A percentile compares a stretch with the other conserved stretches of the same genome.
These are phyloP conservation scores for Penicillium sp. DNA, from an alignment of 2,329 filamentous ascomycete genomes.

Conservation along the genomic window DNA sequence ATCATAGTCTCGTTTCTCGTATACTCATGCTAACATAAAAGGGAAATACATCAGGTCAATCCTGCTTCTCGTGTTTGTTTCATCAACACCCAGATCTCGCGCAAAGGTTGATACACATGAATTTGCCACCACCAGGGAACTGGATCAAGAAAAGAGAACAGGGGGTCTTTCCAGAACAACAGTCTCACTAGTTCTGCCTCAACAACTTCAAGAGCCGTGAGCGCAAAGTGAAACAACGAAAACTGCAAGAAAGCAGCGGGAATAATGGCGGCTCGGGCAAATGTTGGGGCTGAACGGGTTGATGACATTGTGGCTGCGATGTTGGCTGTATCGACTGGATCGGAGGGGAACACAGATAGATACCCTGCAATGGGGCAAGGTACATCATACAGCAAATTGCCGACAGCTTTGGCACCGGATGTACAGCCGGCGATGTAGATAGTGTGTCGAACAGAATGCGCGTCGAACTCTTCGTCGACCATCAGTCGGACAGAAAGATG, in stretches of 20 bases:
- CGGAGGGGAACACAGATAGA: constrained; percentile 25
- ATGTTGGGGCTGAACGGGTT: not conserved
- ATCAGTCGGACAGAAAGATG: constrained; percentile 73
- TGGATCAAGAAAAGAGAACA: constrained; percentile 57
- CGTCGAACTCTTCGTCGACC: constrained; percentile 49
- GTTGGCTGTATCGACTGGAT: constrained; percentile 11
- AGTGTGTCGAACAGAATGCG: constrained; percentile 34
- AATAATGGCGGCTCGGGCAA: not conserved
- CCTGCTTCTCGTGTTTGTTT: constrained; percentile 44
- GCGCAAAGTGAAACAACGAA: not conserved
- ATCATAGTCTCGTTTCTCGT: constrained; percentile 15
- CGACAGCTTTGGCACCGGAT: constrained; percentile 29
- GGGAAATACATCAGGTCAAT: constrained; percentile 21
- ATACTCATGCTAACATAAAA: constrained; percentile 1
- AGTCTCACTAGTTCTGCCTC: constrained; percentile 32
- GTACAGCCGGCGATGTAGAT: constrained; percentile 37
- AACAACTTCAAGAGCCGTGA: not conserved
- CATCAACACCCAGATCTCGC: constrained; percentile 37
- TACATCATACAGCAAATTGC: constrained; percentile 34
- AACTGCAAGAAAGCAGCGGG: constrained; percentile 5
- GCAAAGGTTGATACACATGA: constrained; percentile 56
- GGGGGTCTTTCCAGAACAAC: constrained; percentile 56
- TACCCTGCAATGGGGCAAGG: constrained; percentile 29
- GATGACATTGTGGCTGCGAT: constrained; percentile 16
- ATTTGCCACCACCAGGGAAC: constrained; percentile 59